Conservation (phyloP, 352 stramenopile genomes). For the Pythium rishiriense region DNA sequence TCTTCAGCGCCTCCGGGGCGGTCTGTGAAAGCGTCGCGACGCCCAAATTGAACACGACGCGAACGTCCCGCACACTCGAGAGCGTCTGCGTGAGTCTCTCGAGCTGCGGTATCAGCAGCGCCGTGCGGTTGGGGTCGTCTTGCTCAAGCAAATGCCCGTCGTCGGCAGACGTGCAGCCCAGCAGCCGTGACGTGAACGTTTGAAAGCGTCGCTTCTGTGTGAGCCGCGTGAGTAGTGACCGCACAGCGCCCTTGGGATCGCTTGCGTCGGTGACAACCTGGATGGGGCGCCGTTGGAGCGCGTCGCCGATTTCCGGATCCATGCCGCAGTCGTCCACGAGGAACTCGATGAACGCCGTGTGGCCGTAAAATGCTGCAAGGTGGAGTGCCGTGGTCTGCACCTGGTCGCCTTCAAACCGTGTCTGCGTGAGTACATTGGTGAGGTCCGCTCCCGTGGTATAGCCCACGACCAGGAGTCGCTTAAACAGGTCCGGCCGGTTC, state of each 20-base stretch:
- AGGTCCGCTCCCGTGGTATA: not conserved
- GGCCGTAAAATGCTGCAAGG: slow-evolving; percentile 7
- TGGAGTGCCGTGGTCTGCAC: slow-evolving; percentile 4
- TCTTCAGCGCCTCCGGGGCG: not conserved
- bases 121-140: not conserved
- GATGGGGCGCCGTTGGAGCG: not conserved
- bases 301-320: not conserved
- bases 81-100: slow-evolving; percentile 5
- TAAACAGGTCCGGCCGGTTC: not conserved
- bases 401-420: not conserved
- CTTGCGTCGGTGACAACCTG: slow-evolving; percentile 6
- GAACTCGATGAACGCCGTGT: slow-evolving; percentile 14
- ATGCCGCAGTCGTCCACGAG: slow-evolving; percentile 8
- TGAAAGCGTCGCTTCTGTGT: slow-evolving; percentile 1
- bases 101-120: not conserved
- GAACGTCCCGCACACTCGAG: slow-evolving; percentile 13
- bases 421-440: not conserved
- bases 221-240: slow-evolving; percentile 1
- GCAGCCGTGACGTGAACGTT: not conserved
- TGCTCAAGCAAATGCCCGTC: not conserved
- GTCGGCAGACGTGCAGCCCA: not conserved
- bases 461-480: not conserved
- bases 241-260: not conserved
- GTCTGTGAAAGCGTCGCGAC: not conserved
- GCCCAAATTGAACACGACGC: slow-evolving; percentile 7